Evolutionary conservation across 108 stramenopile genomes (phyloP), one percentile per base, ranked within the genome.

Genomic region (Mediolabrus comicus): DNA sequence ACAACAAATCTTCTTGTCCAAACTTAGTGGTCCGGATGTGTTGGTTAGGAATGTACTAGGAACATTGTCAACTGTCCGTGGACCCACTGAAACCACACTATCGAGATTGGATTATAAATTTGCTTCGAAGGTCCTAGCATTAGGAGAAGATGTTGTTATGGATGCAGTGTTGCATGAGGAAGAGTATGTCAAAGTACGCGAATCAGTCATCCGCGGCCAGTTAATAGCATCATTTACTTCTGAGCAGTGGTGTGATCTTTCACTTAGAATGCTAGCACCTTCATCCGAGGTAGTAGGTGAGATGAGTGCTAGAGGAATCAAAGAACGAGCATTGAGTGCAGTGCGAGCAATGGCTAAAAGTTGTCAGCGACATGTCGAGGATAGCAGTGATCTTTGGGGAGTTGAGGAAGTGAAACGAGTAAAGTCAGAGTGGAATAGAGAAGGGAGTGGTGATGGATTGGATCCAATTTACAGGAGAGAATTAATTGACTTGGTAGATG

Each of bases 121-220:
- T 29, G 74, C 75, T 10, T 74, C 83, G 32, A 78, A 79, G 49
- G 55, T 86, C 17, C 43, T 87, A 14, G 70, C 83, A 11, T 55
- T 91, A 16, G 82, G 73, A 6, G 75, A 73, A 27, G 87, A 91
- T 59, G 49, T 91, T 53, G 65, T 91, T 6, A 69, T 67, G 72
- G 87, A 91, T 62, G 80, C 85, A 16, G 19, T 67, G 2, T 58
- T 85, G 61, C 71, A 86, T 65, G 63, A 43, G 0, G 51, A 71
- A n/a, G 62, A 80, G 0, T 69, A 74, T 31, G 32, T 46, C 49
- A 13, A 61, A 38, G 14, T 13, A 13, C 46, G 52, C 19, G 24
- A 41, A 14, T 25, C 43, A 19, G 6, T 38, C n/a, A 61, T 14
- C n/a, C 25, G 38, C 13, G 29, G 39, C 22, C 55, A 35, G 31